Base-by-base conservation (phyloP, 129 eudicot genomes). In the Escallonia rubra region DNA sequence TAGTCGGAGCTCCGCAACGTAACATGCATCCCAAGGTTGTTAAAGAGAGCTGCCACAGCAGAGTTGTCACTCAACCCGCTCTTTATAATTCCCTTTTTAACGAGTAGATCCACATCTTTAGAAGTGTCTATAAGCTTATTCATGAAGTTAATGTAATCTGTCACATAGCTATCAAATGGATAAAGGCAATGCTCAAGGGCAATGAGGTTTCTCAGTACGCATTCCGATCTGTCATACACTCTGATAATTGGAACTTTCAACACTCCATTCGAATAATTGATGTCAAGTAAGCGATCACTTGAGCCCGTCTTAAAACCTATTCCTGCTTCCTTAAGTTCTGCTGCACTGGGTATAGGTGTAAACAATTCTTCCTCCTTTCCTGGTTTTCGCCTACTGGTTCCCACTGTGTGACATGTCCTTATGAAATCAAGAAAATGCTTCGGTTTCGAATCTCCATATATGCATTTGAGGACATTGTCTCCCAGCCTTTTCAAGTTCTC, bases 81-180 rank as follows among this genome's bases (percentile, higher is more conserved):
- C 43, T n/a, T 5, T 5, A 75, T 61, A 7, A 75, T 55, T 23
- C 63, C 73, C 15, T 74, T 60, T 10, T 67, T 44, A 8, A 61
- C 38, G 39, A 74, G 72, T 4, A 74, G 14, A 10, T 74, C 73
- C 7, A 67, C 79, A 59, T 74, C 73, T 16, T 67, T 44, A 44
- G 48, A 7, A 6, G 41, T 56, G 39, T 67, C 41, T 8, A 74
- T 67, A 7, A 74, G 66, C 11, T 10, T 23, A 11, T 74, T 57
- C 63, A 74, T 45, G 57, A 74, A 74, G 5, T 14, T 10, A 16
- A 61, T 47, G 39, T 74, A 74, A 43, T 74, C 73, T 7, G 16
- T 42, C 10, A 67, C 41, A 41, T 45, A 61, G 48, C 62, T 47
- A 12, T 74, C 69, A 41, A n/a, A 11, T 10, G 56, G 61, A 34